These are phyloP conservation scores for Trichosporon ovoides DNA, from an alignment of 1,284 basidiomycete species.

Conservation along the genomic window DNA sequence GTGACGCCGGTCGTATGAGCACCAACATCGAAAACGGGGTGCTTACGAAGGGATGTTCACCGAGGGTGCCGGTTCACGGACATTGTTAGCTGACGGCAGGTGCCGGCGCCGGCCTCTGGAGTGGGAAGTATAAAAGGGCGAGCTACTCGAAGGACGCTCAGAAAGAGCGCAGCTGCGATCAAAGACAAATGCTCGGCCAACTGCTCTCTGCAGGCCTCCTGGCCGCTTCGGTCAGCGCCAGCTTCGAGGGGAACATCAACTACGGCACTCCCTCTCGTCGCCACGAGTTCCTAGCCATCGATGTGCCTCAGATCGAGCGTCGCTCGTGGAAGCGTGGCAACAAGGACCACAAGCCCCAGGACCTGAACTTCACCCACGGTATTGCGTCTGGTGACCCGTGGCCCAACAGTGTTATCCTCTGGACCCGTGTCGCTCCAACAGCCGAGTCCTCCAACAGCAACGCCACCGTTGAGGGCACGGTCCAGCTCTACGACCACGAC, in stretches of 20 bases:
- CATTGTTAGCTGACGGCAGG: no score
- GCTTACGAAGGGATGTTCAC: no score
- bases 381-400: constrained; percentile 21
- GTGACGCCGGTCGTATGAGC: no score
- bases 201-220: no score
- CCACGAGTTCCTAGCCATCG: neutral
- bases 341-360: constrained; percentile 9
- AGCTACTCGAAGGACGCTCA: no score
- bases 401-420: constrained; percentile 50
- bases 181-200: no score
- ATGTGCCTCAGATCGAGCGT: neutral
- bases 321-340: constrained; percentile 1
- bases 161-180: no score
- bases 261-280: neutral
- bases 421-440: constrained; percentile 22
- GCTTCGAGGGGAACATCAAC: constrained; percentile 1
- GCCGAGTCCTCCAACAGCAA: constrained; percentile 14
- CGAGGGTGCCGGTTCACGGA: no score
- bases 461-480: constrained; percentile 16
- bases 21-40: no score
- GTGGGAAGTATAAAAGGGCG: no score
- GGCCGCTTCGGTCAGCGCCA: neutral
- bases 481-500: constrained; percentile 48
- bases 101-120: no score
- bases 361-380: constrained; percentile 21